Evolutionary conservation across 1,139 yeast genomes (phyloP).

Genomic region (Suhomyces bokatorum): DNA sequence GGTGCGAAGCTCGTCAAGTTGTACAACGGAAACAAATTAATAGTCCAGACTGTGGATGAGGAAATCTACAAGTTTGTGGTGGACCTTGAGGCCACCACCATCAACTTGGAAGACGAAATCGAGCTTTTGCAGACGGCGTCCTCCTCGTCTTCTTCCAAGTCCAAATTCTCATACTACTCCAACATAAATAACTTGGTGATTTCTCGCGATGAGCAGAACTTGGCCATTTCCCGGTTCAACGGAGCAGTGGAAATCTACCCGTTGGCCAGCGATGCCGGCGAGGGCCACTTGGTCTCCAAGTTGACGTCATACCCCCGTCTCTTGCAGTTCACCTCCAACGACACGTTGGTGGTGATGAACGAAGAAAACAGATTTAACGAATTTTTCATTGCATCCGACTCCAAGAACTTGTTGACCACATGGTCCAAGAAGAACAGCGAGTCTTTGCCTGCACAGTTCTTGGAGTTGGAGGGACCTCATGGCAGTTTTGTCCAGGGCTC

Average conservation of each 20-base stretch:
- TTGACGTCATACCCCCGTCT: constrained; percentile 63
- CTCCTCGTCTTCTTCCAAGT: constrained; percentile 16
- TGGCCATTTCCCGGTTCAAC: constrained; percentile 60
- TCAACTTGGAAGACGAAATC: constrained; percentile 42
- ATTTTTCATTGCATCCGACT: constrained; percentile 34
- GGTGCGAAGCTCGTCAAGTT: constrained; percentile 63
- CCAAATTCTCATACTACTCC: constrained; percentile 36
- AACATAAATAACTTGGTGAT: constrained; percentile 54
- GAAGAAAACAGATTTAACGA: constrained; percentile 77
- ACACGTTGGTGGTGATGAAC: constrained; percentile 63
- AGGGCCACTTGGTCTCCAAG: constrained; percentile 41
- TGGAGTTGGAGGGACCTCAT: constrained; percentile 60
- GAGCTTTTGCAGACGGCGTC: constrained; percentile 34
- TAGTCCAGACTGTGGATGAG: constrained; percentile 65
- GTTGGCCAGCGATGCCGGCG: constrained; percentile 17
- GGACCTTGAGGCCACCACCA: constrained; percentile 22
- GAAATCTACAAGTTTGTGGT: constrained; percentile 57
- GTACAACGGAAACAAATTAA: constrained; percentile 43
- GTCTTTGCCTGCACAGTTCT: constrained; percentile 66
- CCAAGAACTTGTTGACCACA: constrained; percentile 51
- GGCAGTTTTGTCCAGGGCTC: constrained; percentile 57
- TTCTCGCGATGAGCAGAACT: constrained; percentile 40
- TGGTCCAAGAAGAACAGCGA: constrained; percentile 86
- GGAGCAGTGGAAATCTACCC: constrained; percentile 64
- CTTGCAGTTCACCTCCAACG: constrained; percentile 51